These are phyloP conservation scores for Mariannaea elegans DNA, from an alignment of 2,329 filamentous ascomycete species.

Conservation along the genomic window DNA sequence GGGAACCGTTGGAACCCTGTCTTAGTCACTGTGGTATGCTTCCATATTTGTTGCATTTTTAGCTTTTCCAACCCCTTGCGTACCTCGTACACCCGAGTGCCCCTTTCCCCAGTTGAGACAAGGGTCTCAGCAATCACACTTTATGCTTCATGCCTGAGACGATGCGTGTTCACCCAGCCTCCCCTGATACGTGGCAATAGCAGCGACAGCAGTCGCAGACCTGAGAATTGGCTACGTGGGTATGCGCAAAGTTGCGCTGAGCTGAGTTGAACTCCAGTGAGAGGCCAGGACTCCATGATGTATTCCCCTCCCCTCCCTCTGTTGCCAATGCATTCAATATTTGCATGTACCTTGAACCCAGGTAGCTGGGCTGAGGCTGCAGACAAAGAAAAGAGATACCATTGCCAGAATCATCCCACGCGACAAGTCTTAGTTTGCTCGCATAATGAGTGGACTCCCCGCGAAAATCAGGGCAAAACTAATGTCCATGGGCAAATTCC, in stretches of 20 bases:
- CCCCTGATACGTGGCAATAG: conserved; percentile 10
- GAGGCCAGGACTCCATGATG: background rate
- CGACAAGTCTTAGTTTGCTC: background rate
- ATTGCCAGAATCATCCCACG: conserved; percentile 2
- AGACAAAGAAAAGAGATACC: background rate
- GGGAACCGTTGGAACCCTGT: conserved; percentile 32
- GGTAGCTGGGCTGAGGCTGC: conserved; percentile 8
- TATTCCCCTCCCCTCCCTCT: background rate
- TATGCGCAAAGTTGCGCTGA: conserved; percentile 4
- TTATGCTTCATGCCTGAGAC: background rate
- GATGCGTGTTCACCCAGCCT: conserved; percentile 2
- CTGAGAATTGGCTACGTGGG: conserved; percentile 11
- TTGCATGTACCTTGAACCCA: conserved; percentile 1
- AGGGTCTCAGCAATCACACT: conserved; percentile 5
- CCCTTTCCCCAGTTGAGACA: conserved; percentile 33
- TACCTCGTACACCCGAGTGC: conserved; percentile 20
- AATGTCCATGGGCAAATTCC: conserved; percentile 20
- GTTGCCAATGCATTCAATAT: background rate
- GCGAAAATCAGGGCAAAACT: conserved; percentile 15
- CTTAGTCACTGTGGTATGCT: conserved; percentile 42
- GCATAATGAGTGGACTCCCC: conserved; percentile 11
- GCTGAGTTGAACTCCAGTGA: conserved; percentile 7
- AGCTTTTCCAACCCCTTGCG: conserved; percentile 30
- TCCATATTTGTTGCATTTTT: conserved; percentile 32
- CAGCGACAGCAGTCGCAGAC: background rate